Evolutionary conservation across 177 flowering plant genomes (phyloP).

Genomic region (Telopea speciosissima): DNA sequence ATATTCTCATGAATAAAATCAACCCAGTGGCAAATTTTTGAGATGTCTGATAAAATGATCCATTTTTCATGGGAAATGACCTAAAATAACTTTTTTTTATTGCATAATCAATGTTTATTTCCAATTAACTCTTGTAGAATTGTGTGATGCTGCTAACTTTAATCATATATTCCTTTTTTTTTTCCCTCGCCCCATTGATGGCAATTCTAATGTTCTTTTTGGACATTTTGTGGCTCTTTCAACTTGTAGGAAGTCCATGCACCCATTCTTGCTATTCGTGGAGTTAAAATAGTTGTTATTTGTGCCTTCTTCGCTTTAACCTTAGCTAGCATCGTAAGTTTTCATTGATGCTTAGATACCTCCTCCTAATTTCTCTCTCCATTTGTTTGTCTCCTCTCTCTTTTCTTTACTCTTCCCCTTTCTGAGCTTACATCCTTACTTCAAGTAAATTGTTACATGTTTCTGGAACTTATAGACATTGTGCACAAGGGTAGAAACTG

Average conservation of each 20-base stretch:
- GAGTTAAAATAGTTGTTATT: slow-evolving; percentile 70
- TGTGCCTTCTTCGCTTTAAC: slow-evolving; percentile 62
- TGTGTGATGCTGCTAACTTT: too few species aligned
- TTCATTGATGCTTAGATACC: neutral
- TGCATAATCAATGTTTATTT: too few species aligned
- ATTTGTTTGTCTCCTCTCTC: neutral
- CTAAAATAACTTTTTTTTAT: too few species aligned
- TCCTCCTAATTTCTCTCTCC: neutral
- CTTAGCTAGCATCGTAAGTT: slow-evolving; percentile 92
- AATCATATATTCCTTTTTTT: too few species aligned
- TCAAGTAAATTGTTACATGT: neutral
- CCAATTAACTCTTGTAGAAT: too few species aligned
- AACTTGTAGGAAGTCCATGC: slow-evolving; percentile 81
- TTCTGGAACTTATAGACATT: slow-evolving; percentile 56
- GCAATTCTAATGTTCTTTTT: neutral
- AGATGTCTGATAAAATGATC: too few species aligned
- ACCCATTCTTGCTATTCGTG: slow-evolving; percentile 77
- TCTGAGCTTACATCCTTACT: neutral
- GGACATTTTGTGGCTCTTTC: neutral
- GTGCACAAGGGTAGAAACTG: slow-evolving; percentile 84
- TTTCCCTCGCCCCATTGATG: too few species aligned
- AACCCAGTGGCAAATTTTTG: too few species aligned
- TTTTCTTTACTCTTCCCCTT: neutral
- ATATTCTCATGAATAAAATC: too few species aligned
- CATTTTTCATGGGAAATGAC: too few species aligned